Conservation (phyloP, 2,329 filamentous ascomycete genomes). For the Pyrenochaeta sp. region DNA sequence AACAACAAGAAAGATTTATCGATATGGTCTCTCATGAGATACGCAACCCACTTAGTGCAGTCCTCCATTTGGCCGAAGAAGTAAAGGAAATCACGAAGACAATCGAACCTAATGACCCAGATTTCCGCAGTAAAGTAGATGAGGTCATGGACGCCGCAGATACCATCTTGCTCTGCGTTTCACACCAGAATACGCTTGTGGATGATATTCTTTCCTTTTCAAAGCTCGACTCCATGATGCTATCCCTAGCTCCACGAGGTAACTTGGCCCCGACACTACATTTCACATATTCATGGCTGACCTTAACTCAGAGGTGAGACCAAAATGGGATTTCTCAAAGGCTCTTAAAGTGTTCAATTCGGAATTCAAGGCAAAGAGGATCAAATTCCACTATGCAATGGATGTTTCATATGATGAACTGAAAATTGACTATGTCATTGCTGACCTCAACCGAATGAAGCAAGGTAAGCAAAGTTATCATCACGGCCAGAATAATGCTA, state of each 20-base stretch:
- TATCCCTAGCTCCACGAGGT: constrained; percentile 44
- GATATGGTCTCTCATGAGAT: constrained; percentile 56
- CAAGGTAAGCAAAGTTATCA: constrained; percentile 30
- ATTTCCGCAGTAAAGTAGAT: constrained; percentile 28
- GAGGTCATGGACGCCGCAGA: constrained; percentile 46
- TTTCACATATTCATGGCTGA: constrained; percentile 4
- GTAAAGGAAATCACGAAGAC: constrained; percentile 46
- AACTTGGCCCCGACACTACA: constrained; percentile 17
- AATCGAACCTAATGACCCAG: constrained; percentile 21
- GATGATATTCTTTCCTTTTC: constrained; percentile 58
- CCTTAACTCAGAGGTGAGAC: constrained; percentile 29
- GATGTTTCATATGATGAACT: constrained; percentile 51
- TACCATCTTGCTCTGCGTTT: constrained; percentile 53
- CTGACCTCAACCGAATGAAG: constrained; percentile 48
- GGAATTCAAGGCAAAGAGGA: constrained; percentile 48
- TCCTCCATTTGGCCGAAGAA: constrained; percentile 54
- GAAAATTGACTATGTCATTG: constrained; percentile 48
- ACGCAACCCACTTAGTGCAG: constrained; percentile 47
- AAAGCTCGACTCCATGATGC: constrained; percentile 58
- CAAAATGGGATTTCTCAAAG: constrained; percentile 48
- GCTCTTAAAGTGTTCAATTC: constrained; percentile 51
- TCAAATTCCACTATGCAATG: constrained; percentile 49
- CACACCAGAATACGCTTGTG: constrained; percentile 55
- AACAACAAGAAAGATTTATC: constrained; percentile 57
- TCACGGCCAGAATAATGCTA: not conserved